Conservation (phyloP, 2,329 filamentous ascomycete species). For the Diaporthe sp. region DNA sequence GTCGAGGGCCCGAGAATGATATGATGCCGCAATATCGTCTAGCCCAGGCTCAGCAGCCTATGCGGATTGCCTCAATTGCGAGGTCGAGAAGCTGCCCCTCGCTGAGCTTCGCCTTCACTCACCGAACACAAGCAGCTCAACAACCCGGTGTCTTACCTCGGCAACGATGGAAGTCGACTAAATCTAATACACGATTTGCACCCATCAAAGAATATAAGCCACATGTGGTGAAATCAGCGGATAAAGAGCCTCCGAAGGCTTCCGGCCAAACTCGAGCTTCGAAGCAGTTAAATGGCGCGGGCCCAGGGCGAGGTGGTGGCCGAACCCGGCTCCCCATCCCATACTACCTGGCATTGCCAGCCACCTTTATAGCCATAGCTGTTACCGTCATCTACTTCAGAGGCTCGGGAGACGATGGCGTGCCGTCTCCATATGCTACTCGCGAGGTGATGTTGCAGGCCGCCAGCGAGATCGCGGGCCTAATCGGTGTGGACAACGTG, state of each 20-base stretch:
- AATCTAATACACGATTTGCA: background rate
- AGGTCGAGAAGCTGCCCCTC: background rate
- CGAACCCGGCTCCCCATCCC: constrained; percentile 1
- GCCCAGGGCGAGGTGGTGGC: background rate
- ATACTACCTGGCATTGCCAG: constrained; percentile 11
- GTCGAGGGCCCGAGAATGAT: background rate
- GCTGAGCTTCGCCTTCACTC: background rate
- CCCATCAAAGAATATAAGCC: constrained; percentile 9
- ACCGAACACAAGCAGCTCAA: background rate
- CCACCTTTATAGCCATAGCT: constrained; percentile 1
- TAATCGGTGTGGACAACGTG: constrained; percentile 68
- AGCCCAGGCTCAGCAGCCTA: background rate
- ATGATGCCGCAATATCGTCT: background rate
- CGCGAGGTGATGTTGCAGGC: constrained; percentile 51
- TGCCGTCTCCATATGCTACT: constrained; percentile 11
- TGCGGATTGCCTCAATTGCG: background rate
- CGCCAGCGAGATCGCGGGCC: constrained; percentile 61
- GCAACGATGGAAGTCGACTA: constrained; percentile 12
- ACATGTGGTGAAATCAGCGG: background rate
- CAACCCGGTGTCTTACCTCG: background rate
- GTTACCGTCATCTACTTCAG: constrained; percentile 1
- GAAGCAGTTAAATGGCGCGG: background rate
- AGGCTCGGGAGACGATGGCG: background rate
- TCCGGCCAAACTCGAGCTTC: background rate
- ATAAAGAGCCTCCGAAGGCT: background rate